These are phyloP conservation scores for Imleria badia DNA, from an alignment of 768 basidiomycete species.

Conservation along the genomic window DNA sequence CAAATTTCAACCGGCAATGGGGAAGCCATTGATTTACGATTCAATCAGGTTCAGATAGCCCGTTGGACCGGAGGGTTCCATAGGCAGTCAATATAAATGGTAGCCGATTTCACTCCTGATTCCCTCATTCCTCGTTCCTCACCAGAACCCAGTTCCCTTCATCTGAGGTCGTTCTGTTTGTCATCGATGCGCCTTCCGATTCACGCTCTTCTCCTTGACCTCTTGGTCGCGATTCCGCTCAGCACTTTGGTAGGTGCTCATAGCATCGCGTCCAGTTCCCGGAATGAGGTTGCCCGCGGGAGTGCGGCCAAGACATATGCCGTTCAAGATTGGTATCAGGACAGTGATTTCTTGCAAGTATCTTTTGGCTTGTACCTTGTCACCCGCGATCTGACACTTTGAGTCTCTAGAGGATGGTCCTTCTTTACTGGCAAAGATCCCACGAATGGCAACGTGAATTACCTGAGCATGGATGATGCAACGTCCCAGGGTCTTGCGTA, in stretches of 20 bases:
- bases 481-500: slow-evolving; percentile 54
- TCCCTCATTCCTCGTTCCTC: neutral
- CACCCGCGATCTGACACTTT: slow-evolving; percentile 2
- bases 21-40: neutral
- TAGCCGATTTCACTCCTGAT: neutral
- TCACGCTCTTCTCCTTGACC: slow-evolving; percentile 32
- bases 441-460: slow-evolving; percentile 69
- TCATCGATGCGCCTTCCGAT: slow-evolving; percentile 20
- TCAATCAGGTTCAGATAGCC: neutral
- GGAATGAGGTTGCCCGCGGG: slow-evolving; percentile 27
- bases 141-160: neutral
- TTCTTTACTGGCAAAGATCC: slow-evolving; percentile 67
- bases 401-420: slow-evolving; percentile 59
- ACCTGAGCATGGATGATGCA: slow-evolving; percentile 48
- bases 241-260: slow-evolving; percentile 39
- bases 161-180: slow-evolving; percentile 7
- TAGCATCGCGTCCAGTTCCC: slow-evolving; percentile 24
- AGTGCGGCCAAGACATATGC: slow-evolving; percentile 31
- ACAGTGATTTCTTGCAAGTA: slow-evolving; percentile 65
- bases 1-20: no score
- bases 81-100: slow-evolving; percentile 6
- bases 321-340: slow-evolving; percentile 43
- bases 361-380: neutral
- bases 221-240: slow-evolving; percentile 34
- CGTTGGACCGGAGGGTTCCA: no score